A percentile compares a stretch with the other conserved stretches of the same genome.
These are phyloP conservation scores for Marchantia paleacea DNA, from an alignment of 225 moss, liverwort and hornwort genomes.

Conservation along the genomic window DNA sequence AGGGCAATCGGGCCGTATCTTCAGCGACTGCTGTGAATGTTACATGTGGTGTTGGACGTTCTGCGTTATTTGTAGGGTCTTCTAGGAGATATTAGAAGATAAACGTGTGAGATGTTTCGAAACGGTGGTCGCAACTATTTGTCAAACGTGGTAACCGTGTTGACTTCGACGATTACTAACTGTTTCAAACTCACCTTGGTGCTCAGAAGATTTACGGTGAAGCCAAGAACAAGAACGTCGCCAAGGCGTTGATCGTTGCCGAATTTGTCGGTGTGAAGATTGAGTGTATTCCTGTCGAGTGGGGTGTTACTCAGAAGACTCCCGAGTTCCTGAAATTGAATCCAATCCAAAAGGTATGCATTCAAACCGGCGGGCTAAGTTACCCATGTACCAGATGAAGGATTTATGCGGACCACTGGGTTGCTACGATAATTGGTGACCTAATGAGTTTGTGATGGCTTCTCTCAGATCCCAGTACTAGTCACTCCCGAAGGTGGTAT, in stretches of 20 bases:
- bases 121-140: background rate
- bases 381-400: too few species aligned
- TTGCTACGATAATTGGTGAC: too few species aligned
- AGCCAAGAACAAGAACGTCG: constrained; percentile 65
- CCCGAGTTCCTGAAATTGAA: constrained; percentile 72
- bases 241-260: constrained; percentile 63
- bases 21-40: too few species aligned
- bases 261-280: constrained; percentile 77
- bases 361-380: too few species aligned
- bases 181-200: background rate
- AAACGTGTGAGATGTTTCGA: too few species aligned
- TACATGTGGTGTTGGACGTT: too few species aligned
- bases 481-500: constrained; percentile 68
- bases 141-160: background rate
- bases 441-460: too few species aligned
- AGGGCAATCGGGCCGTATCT: too few species aligned
- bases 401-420: too few species aligned
- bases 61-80: too few species aligned
- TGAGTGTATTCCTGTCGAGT: constrained; percentile 42
- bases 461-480: constrained; percentile 62
- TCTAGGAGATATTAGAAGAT: too few species aligned
- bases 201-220: constrained; percentile 32
- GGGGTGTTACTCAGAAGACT: constrained; percentile 51
- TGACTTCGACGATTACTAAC: background rate
- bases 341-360: constrained; percentile 69